A percentile compares a stretch with the other conserved stretches of the same genome.
These are phyloP conservation scores for Verticillium dahliae DNA, from an alignment of 2,329 filamentous ascomycete species.

Conservation along the genomic window DNA sequence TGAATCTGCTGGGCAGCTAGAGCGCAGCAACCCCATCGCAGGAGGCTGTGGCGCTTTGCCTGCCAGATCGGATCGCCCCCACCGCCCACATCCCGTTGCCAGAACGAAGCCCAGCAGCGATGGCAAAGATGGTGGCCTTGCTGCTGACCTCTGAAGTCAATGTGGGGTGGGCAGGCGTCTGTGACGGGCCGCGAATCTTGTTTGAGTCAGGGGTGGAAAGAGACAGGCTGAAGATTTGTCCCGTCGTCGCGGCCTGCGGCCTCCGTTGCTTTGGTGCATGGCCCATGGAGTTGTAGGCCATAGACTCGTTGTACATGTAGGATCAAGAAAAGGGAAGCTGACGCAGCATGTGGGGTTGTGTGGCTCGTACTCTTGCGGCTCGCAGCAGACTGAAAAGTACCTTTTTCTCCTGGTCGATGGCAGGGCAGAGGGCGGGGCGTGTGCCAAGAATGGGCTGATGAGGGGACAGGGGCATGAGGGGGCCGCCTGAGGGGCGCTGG, in stretches of 20 bases:
- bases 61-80: no score
- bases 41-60: no score
- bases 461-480: neutral
- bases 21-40: no score
- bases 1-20: no score
- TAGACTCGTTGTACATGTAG: no score
- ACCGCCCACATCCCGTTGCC: neutral
- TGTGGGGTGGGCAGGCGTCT: neutral
- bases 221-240: neutral
- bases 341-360: neutral
- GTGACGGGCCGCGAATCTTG: neutral
- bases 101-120: neutral
- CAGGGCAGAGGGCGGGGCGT: neutral
- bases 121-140: neutral
- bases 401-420: no score
- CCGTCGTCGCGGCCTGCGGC: neutral
- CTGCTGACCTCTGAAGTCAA: neutral
- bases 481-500: neutral
- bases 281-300: no score
- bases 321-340: neutral
- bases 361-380: neutral
- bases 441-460: neutral
- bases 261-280: neutral
- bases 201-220: neutral
- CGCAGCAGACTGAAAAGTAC: no score